Base-by-base conservation (phyloP, 768 basidiomycete species). In the Podaxis sp. region DNA sequence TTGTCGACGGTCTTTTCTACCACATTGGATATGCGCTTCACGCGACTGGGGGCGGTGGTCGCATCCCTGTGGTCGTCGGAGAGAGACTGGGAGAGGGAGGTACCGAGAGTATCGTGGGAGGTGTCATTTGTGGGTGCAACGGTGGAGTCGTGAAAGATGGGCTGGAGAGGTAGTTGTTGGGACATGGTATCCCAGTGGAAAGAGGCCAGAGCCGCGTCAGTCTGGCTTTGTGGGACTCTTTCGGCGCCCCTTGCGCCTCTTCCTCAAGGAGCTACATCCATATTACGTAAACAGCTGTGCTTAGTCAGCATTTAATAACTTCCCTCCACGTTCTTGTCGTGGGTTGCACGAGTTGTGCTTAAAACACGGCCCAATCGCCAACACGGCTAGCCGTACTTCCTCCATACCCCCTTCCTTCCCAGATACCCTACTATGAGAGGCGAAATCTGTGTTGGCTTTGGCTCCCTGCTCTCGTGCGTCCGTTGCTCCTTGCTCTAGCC, bases 381-480 rank as follows among this genome's bases (percentile, higher is more conserved):
- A n/a, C 13, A 61, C 64, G 49, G 66, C 67, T 69, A 63, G 68
- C 68, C 56, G 61, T 68, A 62, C 61, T 58, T 66, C 55, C 36
- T 59, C 49, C 60, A 55, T 67, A 51, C 67, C 71, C 59, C 64
- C 63, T 66, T 43, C 67, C 63, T 65, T 63, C 46, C 66, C 50
- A 62, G 59, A 60, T 63, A 53, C 55, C 63, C 54, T 46, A 38
- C 19, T 17, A 85, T 93, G 85, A 87, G 82, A 63, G 91, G 91
- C 33, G 90, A 92, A 82, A 67, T 90, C 64, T 93, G 89, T 73
- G 82, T 93, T 49, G 85, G 87, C 60, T 74, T 85, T 66, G 90
- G 87, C 55, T 84, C 91, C 54, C 67, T 91, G 61, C 77, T 93
- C 57, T 87, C 91, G 91, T 90, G 72, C 62, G 88, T 77, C 40